Percentiles rank a stretch among this genome's conserved stretches.
These are phyloP conservation scores for Edaphochlamys debaryana DNA, from an alignment of 139 green algal genomes.

Conservation along the genomic window DNA sequence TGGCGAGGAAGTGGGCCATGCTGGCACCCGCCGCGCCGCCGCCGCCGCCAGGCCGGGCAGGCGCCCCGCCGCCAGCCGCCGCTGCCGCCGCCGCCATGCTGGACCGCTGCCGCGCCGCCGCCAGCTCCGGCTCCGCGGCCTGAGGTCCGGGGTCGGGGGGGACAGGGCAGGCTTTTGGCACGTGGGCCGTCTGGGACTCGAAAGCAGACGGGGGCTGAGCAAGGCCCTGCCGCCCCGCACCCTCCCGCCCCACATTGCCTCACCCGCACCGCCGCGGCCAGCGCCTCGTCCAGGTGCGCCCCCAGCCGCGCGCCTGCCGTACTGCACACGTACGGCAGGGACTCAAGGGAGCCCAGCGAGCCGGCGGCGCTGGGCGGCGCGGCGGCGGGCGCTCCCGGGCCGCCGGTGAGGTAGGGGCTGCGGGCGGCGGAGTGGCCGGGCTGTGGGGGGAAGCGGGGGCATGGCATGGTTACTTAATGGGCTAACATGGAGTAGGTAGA, in stretches of 20 bases:
- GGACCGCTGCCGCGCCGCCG: not conserved
- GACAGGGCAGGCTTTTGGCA: no score
- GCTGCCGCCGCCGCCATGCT: not conserved
- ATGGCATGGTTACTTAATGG: no score
- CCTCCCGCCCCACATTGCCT: no score
- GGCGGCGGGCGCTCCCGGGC: no score
- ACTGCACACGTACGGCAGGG: not conserved
- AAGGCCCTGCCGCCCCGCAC: no score
- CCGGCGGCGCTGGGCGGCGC: not conserved
- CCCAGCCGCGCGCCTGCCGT: not conserved
- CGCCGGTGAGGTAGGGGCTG: no score
- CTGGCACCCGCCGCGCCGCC: not conserved
- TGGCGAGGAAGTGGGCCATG: slow-evolving; percentile 4
- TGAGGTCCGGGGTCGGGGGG: not conserved
- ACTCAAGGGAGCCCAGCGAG: slow-evolving; percentile 11
- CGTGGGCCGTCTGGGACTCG: no score
- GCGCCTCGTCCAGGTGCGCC: slow-evolving; percentile 4
- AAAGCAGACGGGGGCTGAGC: no score
- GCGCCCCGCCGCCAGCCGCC: no score
- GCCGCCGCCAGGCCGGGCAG: not conserved
- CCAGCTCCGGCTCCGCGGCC: slow-evolving; percentile 8
- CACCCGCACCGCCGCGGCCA: slow-evolving; percentile 13
- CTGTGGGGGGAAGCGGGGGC: no score
- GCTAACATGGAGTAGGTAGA: no score
- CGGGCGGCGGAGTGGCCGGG: no score